Evolutionary conservation across 768 basidiomycete genomes (phyloP), one percentile per base, ranked within the genome.

Genomic region (Hypholoma sublateritium): DNA sequence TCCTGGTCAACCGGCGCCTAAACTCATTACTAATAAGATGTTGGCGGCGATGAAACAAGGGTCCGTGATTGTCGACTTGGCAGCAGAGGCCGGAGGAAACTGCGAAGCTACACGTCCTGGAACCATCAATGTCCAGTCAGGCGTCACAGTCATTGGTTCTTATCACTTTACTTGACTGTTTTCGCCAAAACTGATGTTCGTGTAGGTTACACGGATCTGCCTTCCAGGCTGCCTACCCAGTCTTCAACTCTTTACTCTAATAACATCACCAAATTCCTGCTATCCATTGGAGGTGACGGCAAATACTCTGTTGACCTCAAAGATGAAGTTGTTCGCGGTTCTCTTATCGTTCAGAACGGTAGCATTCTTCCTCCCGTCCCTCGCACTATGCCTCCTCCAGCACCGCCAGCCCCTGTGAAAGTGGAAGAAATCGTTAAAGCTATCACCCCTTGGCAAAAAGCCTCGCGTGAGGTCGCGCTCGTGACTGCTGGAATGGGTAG

Each of bases 31-130:
- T 5, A 78, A 85, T 59, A 88, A 91, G 76, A 93, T 94, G 89
- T 80, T 95, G 13, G 82, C 86, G 39, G 88, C 86, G n/a, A 93
- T 95, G 93, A 93, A 90, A 63, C 91, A 90, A 73, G 93, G 93
- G 22, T 94, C 93, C 4, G 86, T 95, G 25, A 83, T 95, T 51
- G 92, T 94, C 24, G 93, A 95, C 69, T 69, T 91, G 57, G 93
- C 93, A 37, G 88, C 91, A 14, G 93, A 95, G 73, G 82, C 91
- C 44, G 92, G 93, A n/a, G 93, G 93, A 13, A 95, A 95, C 60
- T 94, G 93, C 64, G 88, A 86, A 63, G 87, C 85, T 13, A 95
- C 93, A 8, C 76, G 79, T 50, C 91, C 93, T 6, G 93, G 93
- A 25, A 80, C 93, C 63, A 74, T 91, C 32, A 70, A 77, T 48